phyloP scores from a whole-genome alignment of 2,329 filamentous ascomycete genomes.

The Paecilomyces variotii region DNA sequence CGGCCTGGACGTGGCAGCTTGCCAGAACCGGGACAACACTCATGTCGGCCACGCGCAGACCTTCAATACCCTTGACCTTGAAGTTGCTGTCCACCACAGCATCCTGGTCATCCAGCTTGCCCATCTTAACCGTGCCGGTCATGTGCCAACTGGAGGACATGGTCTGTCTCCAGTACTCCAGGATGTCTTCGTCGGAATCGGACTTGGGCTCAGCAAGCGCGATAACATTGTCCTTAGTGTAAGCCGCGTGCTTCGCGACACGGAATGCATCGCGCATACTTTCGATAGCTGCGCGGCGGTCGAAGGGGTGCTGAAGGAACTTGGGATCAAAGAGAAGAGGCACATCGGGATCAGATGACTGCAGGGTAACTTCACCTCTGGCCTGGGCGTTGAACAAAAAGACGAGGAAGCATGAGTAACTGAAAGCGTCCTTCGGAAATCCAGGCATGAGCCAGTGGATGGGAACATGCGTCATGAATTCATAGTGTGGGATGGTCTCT shows the following conservation, averaged over 20 bases:
- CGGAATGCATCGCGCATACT: conserved; percentile 37
- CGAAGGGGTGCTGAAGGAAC: conserved; percentile 48
- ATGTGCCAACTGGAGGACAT: conserved; percentile 47
- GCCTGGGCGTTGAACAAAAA: conserved; percentile 50
- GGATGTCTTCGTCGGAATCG: conserved; percentile 47
- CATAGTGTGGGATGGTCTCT: conserved; percentile 50
- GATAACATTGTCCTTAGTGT: conserved; percentile 37
- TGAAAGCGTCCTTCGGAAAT: conserved; percentile 27
- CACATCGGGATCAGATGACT: conserved; percentile 44
- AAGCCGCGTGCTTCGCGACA: conserved; percentile 37
- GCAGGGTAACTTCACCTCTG: conserved; percentile 44
- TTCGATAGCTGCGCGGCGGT: conserved; percentile 45
- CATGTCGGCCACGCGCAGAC: conserved; percentile 36
- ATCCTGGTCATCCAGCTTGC: conserved; percentile 32
- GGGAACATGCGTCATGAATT: conserved; percentile 44
- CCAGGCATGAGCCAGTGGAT: conserved; percentile 35
- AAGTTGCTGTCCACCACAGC: conserved; percentile 43
- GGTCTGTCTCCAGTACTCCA: conserved; percentile 39
- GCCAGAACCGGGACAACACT: conserved; percentile 34
- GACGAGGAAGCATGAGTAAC: conserved; percentile 38
- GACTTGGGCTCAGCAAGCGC: conserved; percentile 38
- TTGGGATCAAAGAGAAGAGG: conserved; percentile 48
- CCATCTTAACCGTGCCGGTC: conserved; percentile 53
- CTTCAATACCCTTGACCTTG: conserved; percentile 29
- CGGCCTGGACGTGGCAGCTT: conserved; percentile 46